These are phyloP conservation scores for Malassezia yamatoensis DNA, from an alignment of 1,284 basidiomycete species.

Conservation along the genomic window DNA sequence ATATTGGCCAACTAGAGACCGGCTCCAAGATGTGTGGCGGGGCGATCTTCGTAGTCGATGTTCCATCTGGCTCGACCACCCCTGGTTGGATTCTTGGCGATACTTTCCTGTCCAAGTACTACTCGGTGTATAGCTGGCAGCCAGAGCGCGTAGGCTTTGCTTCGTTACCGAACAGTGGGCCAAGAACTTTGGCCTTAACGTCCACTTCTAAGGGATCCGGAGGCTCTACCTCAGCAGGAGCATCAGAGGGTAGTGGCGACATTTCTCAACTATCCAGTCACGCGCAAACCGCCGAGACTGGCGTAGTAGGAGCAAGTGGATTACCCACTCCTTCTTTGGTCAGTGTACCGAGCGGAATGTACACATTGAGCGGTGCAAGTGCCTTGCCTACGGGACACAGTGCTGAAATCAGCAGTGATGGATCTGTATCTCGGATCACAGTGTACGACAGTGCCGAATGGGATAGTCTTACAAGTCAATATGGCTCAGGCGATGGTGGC, in stretches of 20 bases:
- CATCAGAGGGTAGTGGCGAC: neutral
- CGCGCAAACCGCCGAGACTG: neutral
- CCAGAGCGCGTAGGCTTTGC: constrained; percentile 37
- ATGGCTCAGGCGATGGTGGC: neutral
- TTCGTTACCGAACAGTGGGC: constrained; percentile 20
- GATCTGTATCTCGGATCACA: neutral
- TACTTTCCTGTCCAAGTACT: constrained; percentile 66
- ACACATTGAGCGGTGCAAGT: neutral
- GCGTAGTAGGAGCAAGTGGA: neutral
- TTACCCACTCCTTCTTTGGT: constrained; percentile 3
- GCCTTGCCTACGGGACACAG: neutral
- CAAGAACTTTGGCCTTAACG: constrained; percentile 7
- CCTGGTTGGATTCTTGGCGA: constrained; percentile 86
- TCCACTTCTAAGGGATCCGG: neutral
- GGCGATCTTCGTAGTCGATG: constrained; percentile 59
- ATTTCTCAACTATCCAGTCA: too few relatives aligned
- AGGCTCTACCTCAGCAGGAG: neutral
- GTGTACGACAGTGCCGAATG: neutral
- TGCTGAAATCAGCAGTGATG: neutral
- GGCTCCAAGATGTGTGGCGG: constrained; percentile 58
- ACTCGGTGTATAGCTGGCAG: constrained; percentile 28
- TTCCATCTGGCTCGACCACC: constrained; percentile 20
- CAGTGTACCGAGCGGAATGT: neutral
- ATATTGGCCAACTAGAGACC: constrained; percentile 54
- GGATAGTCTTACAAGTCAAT: neutral